Evolutionary conservation across 148 eudicot species (phyloP), one percentile per base, ranked within the genome.

Genomic region (Cornus florida): DNA sequence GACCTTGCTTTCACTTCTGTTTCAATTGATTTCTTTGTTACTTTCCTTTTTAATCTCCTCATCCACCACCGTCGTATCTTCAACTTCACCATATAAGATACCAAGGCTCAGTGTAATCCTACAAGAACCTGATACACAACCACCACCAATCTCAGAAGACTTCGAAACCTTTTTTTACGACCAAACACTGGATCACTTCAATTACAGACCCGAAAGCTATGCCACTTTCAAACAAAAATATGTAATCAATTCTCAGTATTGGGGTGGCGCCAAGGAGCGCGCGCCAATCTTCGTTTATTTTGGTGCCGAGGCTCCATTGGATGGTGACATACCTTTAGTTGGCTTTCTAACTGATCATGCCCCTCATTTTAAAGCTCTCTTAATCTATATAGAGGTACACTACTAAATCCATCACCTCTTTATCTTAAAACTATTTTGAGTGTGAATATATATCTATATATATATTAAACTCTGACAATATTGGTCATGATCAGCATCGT

Each of bases 171-270:
- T 12, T 33, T 69, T 31, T 17, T 72, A 71, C 56, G 20, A 80
- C 23, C 84, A 82, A 39, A 82, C 80, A 31, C 72, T 82, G 6
- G 84, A 82, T 72, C 84, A 82, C 39, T 82, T 77, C 73, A 82
- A 76, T 41, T 82, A 43, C 41, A 33, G 39, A 8, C 77, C 72
- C 10, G 67, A 71, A 31, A 82, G 80, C 28, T 77, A 76, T 28
- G 35, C 59, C 4, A 77, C 66, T 9, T 82, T 82, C 31, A 28
- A 23, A 35, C 84, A 82, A 67, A 82, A 46, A 48, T 82, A 76
- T 22, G 38, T 82, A 38, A 64, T 82, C 32, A 69, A 82, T 19
- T 23, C 22, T 22, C 72, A 82, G 68, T 11, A 76, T 12, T 82
- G 84, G 84, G 80, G 73, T 10, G 80, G 80, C 13, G 77, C 76